Evolutionary conservation across 2,329 filamentous ascomycete species (phyloP).

Genomic region (Clonostachys rhizophaga): DNA sequence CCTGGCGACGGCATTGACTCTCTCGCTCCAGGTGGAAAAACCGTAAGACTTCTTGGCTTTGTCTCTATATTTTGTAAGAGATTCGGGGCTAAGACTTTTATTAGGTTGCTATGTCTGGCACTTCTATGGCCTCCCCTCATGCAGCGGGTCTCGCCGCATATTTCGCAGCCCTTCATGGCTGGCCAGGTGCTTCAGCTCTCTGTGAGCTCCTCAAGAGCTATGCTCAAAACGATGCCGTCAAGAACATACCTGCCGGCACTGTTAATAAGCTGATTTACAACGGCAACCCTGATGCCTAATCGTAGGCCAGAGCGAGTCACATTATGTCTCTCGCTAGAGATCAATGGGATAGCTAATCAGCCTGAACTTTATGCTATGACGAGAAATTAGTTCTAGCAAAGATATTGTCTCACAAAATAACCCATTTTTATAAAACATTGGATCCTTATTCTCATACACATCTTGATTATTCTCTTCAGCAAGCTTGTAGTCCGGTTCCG

Average conservation of each 20-base stretch:
- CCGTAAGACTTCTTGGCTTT: not conserved
- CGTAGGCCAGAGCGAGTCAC: no score
- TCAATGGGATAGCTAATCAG: no score
- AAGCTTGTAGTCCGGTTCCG: no score
- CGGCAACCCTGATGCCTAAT: slow-evolving; percentile 17
- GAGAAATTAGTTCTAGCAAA: no score
- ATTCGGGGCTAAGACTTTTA: not conserved
- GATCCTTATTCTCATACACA: no score
- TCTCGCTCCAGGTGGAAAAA: not conserved
- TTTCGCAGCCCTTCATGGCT: slow-evolving; percentile 35
- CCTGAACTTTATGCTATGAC: no score
- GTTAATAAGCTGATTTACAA: slow-evolving; percentile 53
- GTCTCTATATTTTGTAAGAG: not conserved
- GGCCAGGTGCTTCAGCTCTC: slow-evolving; percentile 36
- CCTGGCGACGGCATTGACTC: slow-evolving; percentile 95
- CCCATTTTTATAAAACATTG: no score
- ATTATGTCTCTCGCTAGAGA: no score
- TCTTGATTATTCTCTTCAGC: no score
- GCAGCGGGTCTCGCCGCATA: slow-evolving; percentile 34
- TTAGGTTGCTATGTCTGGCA: slow-evolving; percentile 29
- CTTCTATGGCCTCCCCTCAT: slow-evolving; percentile 34
- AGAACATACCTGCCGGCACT: slow-evolving; percentile 33
- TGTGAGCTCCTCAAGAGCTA: slow-evolving; percentile 37
- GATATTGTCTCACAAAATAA: no score
- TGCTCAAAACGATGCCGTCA: slow-evolving; percentile 32